Evolutionary conservation across 768 basidiomycete genomes (phyloP), one percentile per base, ranked within the genome.

Genomic region (Sarcodon aspratus): DNA sequence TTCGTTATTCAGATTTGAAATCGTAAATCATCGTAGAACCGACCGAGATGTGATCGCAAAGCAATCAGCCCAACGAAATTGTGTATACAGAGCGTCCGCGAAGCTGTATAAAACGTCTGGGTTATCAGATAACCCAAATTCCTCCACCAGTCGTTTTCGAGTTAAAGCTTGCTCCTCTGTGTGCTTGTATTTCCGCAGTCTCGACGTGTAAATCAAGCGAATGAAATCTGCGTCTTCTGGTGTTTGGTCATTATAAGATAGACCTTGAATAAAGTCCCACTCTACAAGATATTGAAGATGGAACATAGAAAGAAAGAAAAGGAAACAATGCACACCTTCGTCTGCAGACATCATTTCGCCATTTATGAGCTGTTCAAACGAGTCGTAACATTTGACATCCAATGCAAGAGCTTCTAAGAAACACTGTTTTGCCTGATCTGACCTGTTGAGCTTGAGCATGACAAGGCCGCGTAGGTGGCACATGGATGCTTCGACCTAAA

Each of bases 331-430:
- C 63, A n/a, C 40, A 89, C 95, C 95, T 79, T 99, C 96, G 50
- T 91, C 84, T 1, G 87, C 80, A 9, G 85, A 80, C 87, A 99
- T 90, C 91, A 98, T 95, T 61, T 94, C 90, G 1, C 91, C 88
- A 15, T 79, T 83, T 27, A 97, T 71, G 9, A 99, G 75, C 52
- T 92, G 86, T 51, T 88, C 82, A 59, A 96, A 97, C 1, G 92
- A 84, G 54, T 98, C 96, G 57, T 91, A 98, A 63, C 95, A 98
- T 65, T 96, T 96, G 33, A 97, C 90, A 55, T 99, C 96, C 17
- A 97, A 72, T 1, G 85, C 77, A 17, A 99, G 73, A 1, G 96
- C 94, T 59, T 99, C 95, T 81, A 96, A 85, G 59, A 97, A 96
- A 56, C 89, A 91, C 46, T 87, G 74, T 61, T 98, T 98, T 1